phyloP scores from a whole-genome alignment of 1,139 yeast genomes.

The Candida frijolesensis region DNA sequence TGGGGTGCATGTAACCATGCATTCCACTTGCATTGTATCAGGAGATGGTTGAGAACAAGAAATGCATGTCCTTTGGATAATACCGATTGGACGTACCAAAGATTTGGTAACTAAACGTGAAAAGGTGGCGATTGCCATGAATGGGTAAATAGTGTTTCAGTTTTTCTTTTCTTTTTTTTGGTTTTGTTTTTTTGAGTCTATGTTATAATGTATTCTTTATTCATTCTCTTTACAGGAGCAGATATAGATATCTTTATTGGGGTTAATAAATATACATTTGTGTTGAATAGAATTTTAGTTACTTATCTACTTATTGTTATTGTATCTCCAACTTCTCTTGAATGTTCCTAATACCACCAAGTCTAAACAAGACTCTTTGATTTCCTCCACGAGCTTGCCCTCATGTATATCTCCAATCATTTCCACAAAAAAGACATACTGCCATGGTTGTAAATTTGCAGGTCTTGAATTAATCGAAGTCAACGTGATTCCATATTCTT shows the following conservation, averaged over 20 bases:
- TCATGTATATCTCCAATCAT: constrained; percentile 36
- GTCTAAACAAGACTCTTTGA: constrained; percentile 28
- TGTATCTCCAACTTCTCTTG: constrained; percentile 32
- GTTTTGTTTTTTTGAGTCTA: background rate
- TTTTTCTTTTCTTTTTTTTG: background rate
- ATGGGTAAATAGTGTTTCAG: background rate
- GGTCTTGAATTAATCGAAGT: constrained; percentile 78
- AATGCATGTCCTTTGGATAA: constrained; percentile 97
- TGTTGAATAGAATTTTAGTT: background rate
- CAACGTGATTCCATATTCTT: constrained; percentile 60
- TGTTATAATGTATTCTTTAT: constrained; percentile 1
- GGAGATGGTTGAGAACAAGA: constrained; percentile 95
- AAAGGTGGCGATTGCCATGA: constrained; percentile 8
- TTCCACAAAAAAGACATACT: constrained; percentile 82
- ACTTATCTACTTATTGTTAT: constrained; percentile 1
- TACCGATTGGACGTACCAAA: constrained; percentile 89
- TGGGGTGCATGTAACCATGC: constrained; percentile 98
- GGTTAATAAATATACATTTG: background rate
- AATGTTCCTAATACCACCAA: constrained; percentile 43
- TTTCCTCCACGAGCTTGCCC: constrained; percentile 21
- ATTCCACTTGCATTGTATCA: constrained; percentile 92
- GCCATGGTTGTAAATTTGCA: constrained; percentile 69
- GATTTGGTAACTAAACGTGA: constrained; percentile 54
- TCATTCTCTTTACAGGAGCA: background rate
- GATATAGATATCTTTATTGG: background rate